Evolutionary conservation across 106 monocot genomes (phyloP).

Genomic region (Dioscorea zingiberensis): DNA sequence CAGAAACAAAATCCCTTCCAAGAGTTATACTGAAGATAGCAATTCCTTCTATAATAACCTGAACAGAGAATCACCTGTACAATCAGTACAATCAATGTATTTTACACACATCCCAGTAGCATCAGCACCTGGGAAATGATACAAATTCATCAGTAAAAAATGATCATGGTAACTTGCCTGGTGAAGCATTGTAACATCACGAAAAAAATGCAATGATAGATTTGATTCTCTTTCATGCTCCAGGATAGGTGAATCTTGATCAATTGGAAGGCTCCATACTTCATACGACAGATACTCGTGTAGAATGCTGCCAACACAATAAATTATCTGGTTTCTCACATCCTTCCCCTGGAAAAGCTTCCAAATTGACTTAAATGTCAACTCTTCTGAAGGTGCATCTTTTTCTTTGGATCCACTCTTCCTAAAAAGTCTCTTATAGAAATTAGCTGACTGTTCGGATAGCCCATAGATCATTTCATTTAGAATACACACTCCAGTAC

Average conservation of each 20-base stretch:
- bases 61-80: not conserved
- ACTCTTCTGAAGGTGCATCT: not conserved
- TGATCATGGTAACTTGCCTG: constrained; percentile 45
- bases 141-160: constrained; percentile 4
- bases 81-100: no score
- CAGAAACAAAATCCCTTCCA: constrained; percentile 49
- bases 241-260: constrained; percentile 32
- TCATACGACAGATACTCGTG: constrained; percentile 84
- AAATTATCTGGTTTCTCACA: constrained; percentile 36
- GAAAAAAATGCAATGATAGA: constrained; percentile 62
- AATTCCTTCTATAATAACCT: constrained; percentile 95
- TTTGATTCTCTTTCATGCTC: constrained; percentile 20
- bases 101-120: no score
- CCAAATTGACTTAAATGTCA: constrained; percentile 32
- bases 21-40: constrained; percentile 68
- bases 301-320: constrained; percentile 77
- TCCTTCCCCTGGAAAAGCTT: constrained; percentile 24
- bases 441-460: constrained; percentile 40
- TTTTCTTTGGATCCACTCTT: constrained; percentile 8
- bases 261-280: constrained; percentile 80
- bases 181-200: constrained; percentile 70
- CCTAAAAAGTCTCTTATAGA: constrained; percentile 31
- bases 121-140: no score
- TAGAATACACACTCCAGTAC: constrained; percentile 72
- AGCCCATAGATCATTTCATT: constrained; percentile 89